These are phyloP conservation scores for Ceratobasidium sp. DNA, from an alignment of 1,284 basidiomycete genomes.

Conservation along the genomic window DNA sequence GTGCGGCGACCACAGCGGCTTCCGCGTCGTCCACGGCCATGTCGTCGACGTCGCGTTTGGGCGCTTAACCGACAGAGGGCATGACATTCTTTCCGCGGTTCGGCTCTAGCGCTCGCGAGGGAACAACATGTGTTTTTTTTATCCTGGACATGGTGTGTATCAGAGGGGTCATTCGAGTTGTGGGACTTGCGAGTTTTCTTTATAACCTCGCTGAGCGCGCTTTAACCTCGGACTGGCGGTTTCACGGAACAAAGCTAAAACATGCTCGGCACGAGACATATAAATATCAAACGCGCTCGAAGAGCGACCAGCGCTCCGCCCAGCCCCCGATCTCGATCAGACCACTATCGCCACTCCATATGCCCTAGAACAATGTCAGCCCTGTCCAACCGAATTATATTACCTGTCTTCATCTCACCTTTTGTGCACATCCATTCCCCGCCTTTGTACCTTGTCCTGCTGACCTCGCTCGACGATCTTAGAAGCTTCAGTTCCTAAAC, in stretches of 20 bases:
- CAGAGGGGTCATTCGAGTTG: not conserved
- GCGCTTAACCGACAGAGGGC: conserved; percentile 23
- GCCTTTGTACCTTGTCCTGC: too few relatives aligned
- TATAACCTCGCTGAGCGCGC: too few relatives aligned
- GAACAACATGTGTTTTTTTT: not conserved
- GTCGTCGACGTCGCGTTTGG: conserved; percentile 42
- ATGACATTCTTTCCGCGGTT: conserved; percentile 34
- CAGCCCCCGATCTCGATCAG: conserved; percentile 26
- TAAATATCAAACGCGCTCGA: too few relatives aligned
- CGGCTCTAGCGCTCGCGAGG: conserved; percentile 10
- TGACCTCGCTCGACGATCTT: too few relatives aligned
- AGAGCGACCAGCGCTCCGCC: too few relatives aligned
- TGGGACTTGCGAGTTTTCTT: too few relatives aligned
- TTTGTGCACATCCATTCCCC: conserved; percentile 78
- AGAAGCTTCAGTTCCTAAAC: too few relatives aligned
- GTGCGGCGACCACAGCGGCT: not conserved
- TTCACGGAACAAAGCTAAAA: not conserved
- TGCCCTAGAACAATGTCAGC: conserved; percentile 54
- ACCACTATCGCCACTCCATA: conserved; percentile 60
- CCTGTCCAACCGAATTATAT: conserved; percentile 1
- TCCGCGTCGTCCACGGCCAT: conserved; percentile 38
- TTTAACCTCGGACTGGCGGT: not conserved
- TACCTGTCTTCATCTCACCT: conserved; percentile 62
- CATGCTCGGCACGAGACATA: not conserved
- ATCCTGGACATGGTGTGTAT: not conserved